Evolutionary conservation across 495 filamentous ascomycete species (phyloP), one percentile per base, ranked within the genome.

Genomic region (Podospora sp.): DNA sequence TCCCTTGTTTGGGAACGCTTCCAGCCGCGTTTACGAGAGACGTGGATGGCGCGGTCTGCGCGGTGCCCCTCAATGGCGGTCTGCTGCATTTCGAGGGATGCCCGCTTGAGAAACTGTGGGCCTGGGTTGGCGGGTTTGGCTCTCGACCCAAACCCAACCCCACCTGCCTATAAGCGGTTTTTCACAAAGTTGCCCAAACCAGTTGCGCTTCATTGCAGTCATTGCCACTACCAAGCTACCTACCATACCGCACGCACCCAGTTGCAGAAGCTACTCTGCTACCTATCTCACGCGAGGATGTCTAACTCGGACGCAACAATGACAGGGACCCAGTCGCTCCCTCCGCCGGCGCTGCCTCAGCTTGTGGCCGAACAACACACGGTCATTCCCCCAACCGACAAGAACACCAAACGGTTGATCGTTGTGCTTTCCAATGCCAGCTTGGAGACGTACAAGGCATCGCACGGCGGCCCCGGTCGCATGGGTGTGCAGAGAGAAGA

Each of bases 401-500:
- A 96, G 79, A 89, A 93, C 77, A 90, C 91, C 20, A 88, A 94
- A 79, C 85, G 95, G 25, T 81, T 99, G 70, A 97, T 99, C 69
- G 95, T 99, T 55, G 93, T 99, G 52, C 89, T 99, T 22, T 96
- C 93, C 60, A 96, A 97, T 85, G 95, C 95, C 59, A 98, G 95
- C 73, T 85, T 99, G 70, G 95, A 99, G 75, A 98, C 95, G 8
- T 97, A 96, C 84, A 94, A 93, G 74, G 91, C 94, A 3, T 89
- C 89, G 40, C 88, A 90, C 57, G 87, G 86, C 63, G 87, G 89
- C 25, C 61, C 78, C 24, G 83, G 83, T 68, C 88, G 90, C 64
- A 85, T 82, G 68, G 89, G 89, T 49, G 81, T 86, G 66, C 86
- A 85, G 51, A 83, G 89, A 24, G 93, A 97, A 70, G 95, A 98